Evolutionary conservation across 73 alveolate species (phyloP), one percentile per base, ranked within the genome.

Genomic region (Tetrahymena malaccensis): DNA sequence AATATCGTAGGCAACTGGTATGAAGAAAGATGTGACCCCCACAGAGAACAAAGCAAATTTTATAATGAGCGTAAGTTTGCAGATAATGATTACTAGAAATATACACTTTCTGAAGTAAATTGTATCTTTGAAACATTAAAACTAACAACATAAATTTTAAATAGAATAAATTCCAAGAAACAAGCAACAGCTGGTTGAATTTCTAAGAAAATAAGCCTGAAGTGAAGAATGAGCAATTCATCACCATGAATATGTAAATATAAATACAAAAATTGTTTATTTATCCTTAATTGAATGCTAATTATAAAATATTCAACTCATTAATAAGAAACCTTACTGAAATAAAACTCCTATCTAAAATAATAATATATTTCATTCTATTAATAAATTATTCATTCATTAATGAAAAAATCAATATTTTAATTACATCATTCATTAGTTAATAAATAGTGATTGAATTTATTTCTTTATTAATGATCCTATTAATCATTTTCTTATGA

Each of bases 11-110:
- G 96, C 4, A 94, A 94, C 84, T 94, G 96, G 96, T 94, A 94
- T 84, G 96, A 94, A 85, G 96, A 94, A 34, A 94, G 94, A 94
- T 94, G 96, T 35, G 96, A 94, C 57, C 96, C 96, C 22, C 40
- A 94, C 93, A 43, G 95, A 85, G 83, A 85, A 84, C 93, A 94
- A 43, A 85, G 93, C 40, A 94, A 40, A 35, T 94, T 94, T 84
- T 94, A 94, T 85, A 43, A 85, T 22, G 96, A 94, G 43, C 93
- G 93, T 13, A 94, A 94, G 85, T 85, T 84, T 33, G 96, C 93
- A 35, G 50, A 94, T 27, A 94, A 94, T 19, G 16, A 85, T 44
- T 94, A 94, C 85, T 70, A 94, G 84, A 94, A 85, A 34, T 85
- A 94, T 55, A 94, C 93, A 70, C 93, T 84, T 13, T 85, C 96